Percentiles rank a stretch among this genome's conserved stretches.
phyloP scores from a whole-genome alignment of 1,284 basidiomycete genomes.

The Neolentinus lepideus region DNA sequence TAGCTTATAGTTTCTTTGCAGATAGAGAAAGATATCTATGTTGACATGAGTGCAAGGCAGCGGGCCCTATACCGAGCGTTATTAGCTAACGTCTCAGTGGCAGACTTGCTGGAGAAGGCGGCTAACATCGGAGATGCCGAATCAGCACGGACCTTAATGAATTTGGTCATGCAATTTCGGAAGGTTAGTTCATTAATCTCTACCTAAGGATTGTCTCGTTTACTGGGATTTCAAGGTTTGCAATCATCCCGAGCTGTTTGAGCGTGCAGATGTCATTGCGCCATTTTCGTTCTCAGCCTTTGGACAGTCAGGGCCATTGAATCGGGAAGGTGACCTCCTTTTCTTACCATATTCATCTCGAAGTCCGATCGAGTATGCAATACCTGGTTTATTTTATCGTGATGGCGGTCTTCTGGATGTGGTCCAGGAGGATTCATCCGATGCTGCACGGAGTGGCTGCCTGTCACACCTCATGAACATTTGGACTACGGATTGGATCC shows the following conservation, averaged over 20 bases:
- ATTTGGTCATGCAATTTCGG: slow-evolving; percentile 99
- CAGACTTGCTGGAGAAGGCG: slow-evolving; percentile 92
- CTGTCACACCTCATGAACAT: slow-evolving; percentile 81
- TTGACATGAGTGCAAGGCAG: slow-evolving; percentile 92
- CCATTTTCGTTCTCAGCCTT: slow-evolving; percentile 88
- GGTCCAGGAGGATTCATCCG: slow-evolving; percentile 51
- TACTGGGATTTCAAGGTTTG: slow-evolving; percentile 52
- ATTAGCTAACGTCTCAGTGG: slow-evolving; percentile 89
- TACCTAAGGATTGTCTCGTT: slow-evolving; percentile 18
- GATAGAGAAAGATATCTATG: slow-evolving; percentile 97
- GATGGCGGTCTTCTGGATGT: slow-evolving; percentile 74
- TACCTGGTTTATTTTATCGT: slow-evolving; percentile 77
- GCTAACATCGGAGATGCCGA: slow-evolving; percentile 85
- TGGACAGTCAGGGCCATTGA: slow-evolving; percentile 75
- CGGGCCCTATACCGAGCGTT: slow-evolving; percentile 89
- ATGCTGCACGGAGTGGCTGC: slow-evolving; percentile 54
- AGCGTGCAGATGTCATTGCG: slow-evolving; percentile 92
- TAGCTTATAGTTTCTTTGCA: slow-evolving; percentile 22
- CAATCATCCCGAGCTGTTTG: slow-evolving; percentile 98
- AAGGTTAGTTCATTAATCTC: slow-evolving; percentile 49
- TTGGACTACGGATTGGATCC: slow-evolving; percentile 83
- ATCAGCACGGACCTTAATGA: slow-evolving; percentile 93
- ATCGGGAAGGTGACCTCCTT: slow-evolving; percentile 83
- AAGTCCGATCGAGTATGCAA: slow-evolving; percentile 76
- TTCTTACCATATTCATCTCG: slow-evolving; percentile 79